These are phyloP conservation scores for Jatropha podagrica DNA, from an alignment of 441 rosid genomes.

Conservation along the genomic window DNA sequence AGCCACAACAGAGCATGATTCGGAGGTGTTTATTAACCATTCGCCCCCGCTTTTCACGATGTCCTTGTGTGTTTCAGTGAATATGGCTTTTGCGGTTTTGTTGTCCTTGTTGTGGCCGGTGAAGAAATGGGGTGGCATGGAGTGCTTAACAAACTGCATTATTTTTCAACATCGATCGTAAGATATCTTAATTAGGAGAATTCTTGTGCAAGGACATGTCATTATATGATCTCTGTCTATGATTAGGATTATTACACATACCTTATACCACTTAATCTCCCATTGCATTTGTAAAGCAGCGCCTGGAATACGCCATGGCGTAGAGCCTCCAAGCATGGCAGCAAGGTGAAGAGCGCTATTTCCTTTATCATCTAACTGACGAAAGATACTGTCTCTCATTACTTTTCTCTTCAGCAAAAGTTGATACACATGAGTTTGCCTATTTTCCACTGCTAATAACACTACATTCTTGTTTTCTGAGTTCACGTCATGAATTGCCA, in stretches of 20 bases:
- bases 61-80: slow-evolving; percentile 35
- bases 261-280: slow-evolving; percentile 52
- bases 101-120: slow-evolving; percentile 30
- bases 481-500: slow-evolving; percentile 34
- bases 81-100: slow-evolving; percentile 34
- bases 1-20: slow-evolving; percentile 51
- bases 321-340: slow-evolving; percentile 32
- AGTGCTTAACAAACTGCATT: slow-evolving; percentile 43
- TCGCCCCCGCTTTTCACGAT: slow-evolving; percentile 37
- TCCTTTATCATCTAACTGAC: slow-evolving; percentile 33
- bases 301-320: slow-evolving; percentile 45
- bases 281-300: slow-evolving; percentile 51
- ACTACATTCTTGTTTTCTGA: slow-evolving; percentile 30
- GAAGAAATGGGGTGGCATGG: slow-evolving; percentile 41
- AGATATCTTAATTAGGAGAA: no score
- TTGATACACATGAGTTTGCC: slow-evolving; percentile 29
- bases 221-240: no score
- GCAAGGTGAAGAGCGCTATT: slow-evolving; percentile 52
- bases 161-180: no score
- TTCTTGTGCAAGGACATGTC: no score
- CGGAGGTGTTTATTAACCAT: slow-evolving; percentile 48
- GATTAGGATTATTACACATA: slow-evolving; percentile 6
- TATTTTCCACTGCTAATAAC: slow-evolving; percentile 37
- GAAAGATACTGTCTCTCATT: slow-evolving; percentile 30
- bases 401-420: slow-evolving; percentile 21